phyloP scores from a whole-genome alignment of 768 basidiomycete genomes.

The Sutorius australiensis region DNA sequence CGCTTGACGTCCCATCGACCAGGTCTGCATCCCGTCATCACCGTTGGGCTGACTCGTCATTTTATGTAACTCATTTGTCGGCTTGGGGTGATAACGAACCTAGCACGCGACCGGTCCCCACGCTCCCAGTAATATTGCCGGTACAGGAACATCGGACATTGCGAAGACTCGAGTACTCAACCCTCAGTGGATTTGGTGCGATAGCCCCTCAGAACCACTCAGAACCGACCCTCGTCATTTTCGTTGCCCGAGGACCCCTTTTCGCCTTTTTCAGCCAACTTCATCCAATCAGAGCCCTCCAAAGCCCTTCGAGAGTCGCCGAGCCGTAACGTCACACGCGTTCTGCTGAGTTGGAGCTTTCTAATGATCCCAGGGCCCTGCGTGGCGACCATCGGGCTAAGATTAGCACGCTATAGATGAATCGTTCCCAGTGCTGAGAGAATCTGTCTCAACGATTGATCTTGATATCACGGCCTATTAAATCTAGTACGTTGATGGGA shows the following conservation, averaged over 20 bases:
- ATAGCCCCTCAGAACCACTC: no score
- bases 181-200: no score
- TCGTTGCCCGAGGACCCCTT: no score
- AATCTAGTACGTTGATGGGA: slow-evolving; percentile 1
- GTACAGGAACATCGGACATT: not conserved
- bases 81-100: not conserved
- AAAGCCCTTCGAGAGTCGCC: no score
- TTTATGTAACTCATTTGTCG: not conserved
- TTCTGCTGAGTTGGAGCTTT: not conserved
- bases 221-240: no score
- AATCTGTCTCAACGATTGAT: not conserved
- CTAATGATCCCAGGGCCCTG: not conserved
- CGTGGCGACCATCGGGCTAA: not conserved
- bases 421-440: not conserved
- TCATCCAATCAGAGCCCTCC: no score
- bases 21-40: not conserved
- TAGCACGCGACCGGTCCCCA: not conserved
- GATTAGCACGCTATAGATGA: not conserved
- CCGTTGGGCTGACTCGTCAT: not conserved
- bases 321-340: not conserved
- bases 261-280: no score
- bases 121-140: not conserved
- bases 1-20: not conserved
- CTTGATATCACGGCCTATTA: not conserved
- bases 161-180: no score